Percentiles rank a stretch among this genome's conserved stretches.
Evolutionary conservation across 2,329 filamentous ascomycete genomes (phyloP).

Genomic region (Emydomyces testavorans): DNA sequence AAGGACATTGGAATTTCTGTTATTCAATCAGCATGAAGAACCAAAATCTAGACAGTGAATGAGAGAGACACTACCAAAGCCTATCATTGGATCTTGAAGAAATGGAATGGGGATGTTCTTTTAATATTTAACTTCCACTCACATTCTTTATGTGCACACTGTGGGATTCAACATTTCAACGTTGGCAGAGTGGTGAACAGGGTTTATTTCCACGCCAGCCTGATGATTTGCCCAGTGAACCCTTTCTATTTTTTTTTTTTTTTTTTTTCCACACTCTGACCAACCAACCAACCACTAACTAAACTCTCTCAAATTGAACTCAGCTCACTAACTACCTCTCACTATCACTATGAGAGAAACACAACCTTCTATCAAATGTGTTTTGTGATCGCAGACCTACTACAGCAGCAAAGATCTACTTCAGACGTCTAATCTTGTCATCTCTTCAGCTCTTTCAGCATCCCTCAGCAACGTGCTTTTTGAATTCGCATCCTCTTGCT

Average conservation of each 20-base stretch:
- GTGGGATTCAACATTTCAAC: background rate
- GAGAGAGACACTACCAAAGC: no score
- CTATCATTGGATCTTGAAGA: no score
- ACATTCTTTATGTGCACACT: no score
- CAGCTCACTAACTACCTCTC: no score
- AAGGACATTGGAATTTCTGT: no score
- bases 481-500: background rate
- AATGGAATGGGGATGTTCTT: no score
- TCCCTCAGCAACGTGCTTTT: background rate
- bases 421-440: background rate
- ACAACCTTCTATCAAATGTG: background rate
- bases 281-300: background rate
- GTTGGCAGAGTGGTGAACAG: background rate
- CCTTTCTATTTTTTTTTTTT: conserved; percentile 10
- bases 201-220: conserved; percentile 1
- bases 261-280: background rate
- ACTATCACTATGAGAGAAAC: conserved; percentile 1
- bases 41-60: no score
- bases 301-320: background rate
- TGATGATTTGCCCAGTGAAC: conserved; percentile 7
- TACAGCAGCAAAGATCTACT: background rate
- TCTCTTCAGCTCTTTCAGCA: background rate
- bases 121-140: no score
- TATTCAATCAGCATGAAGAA: no score
- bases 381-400: background rate